Evolutionary conservation across 2,329 filamentous ascomycete species (phyloP), one percentile per base, ranked within the genome.

Genomic region (Truncatella angustata): DNA sequence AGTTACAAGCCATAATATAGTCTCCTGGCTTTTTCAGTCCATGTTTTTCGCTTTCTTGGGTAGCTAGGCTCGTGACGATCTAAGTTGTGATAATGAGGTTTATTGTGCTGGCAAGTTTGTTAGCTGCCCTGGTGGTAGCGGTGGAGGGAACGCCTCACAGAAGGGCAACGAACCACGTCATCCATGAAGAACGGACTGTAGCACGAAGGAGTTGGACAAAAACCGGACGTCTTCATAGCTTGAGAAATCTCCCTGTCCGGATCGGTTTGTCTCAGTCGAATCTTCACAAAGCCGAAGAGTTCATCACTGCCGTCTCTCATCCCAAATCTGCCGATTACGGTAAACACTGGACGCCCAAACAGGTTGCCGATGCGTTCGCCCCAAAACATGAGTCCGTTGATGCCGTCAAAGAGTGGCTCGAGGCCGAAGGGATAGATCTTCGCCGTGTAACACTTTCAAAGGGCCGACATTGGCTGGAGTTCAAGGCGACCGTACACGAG

Each of bases 331-430:
- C 68, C 14, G 68, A 70, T 30, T 79, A 78, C 56, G 75, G 76
- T 49, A 70, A 72, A 52, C 74, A 79, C 63, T 78, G 75, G 72
- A 70, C 71, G 5, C 57, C 68, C 2, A 64, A 73, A 21, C 64
- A 77, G 57, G 63, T 79, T 2, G 64, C 69, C 7, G 67, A 72
- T 10, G 72, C 68, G 47, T 79, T 78, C 63, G 67, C 73, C 7
- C 71, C 73, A 1, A 59, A 56, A 12, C 56, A 67, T 5, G 73
- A 80, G 37, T 68, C 77, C 4, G 73, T 84, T 3, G 67, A 74
- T 14, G 66, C 73, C 1, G 77, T 84, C 26, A 73, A 73, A 58
- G 59, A 69, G 7, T 86, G 82, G 82, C 71, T 85, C n/a, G 63
- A 70, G 18, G 62, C 66, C 4, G 73, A 75, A 20, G 83, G 82